These are phyloP conservation scores for Pseudogymnoascus pannorum DNA, from an alignment of 2,329 filamentous ascomycete genomes.

Conservation along the genomic window DNA sequence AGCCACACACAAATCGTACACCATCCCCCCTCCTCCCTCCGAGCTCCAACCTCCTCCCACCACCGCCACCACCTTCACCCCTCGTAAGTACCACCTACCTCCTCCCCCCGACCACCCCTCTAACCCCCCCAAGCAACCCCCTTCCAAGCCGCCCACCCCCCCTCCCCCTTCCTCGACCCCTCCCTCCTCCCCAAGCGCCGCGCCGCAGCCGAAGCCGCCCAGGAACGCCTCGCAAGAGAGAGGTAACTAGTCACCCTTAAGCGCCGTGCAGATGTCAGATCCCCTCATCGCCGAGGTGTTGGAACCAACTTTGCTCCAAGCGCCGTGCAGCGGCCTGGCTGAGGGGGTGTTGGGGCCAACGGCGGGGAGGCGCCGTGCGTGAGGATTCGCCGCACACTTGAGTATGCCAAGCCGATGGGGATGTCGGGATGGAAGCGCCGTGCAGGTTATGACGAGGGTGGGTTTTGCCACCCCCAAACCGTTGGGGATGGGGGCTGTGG, in stretches of 20 bases:
- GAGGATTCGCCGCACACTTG: background rate
- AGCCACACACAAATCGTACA: background rate
- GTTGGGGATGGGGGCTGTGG: background rate
- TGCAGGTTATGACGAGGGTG: background rate
- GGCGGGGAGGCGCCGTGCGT: background rate
- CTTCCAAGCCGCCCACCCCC: background rate
- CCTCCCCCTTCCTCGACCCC: background rate
- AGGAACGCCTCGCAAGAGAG: background rate
- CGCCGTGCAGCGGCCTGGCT: background rate
- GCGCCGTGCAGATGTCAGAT: background rate
- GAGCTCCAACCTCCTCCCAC: background rate
- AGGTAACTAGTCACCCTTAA: too few species aligned
- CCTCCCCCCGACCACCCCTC: background rate
- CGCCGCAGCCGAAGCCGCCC: background rate
- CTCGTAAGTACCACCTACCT: background rate
- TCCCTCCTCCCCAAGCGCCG: background rate
- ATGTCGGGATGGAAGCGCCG: background rate
- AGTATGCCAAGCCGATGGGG: background rate
- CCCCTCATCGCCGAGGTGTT: background rate
- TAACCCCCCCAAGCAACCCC: background rate
- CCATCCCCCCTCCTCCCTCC: background rate
- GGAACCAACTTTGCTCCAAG: too few species aligned
- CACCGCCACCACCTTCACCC: background rate
- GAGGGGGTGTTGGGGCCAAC: background rate
- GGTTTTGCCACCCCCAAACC: background rate